Base-by-base conservation (phyloP, 1,139 yeast species). In the Suhomyces guaymorum region DNA sequence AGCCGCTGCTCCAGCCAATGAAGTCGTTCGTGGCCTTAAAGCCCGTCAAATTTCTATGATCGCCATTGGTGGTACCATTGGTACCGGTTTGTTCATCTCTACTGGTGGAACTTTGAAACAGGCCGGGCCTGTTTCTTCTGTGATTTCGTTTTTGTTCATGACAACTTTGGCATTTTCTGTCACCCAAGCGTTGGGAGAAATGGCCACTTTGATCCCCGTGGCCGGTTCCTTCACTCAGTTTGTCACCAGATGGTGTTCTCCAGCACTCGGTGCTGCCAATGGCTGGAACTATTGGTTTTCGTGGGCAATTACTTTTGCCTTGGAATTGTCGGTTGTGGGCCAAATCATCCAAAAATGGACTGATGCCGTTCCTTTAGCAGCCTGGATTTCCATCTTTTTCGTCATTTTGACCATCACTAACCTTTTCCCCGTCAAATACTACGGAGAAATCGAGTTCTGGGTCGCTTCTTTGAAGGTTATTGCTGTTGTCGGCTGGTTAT, bases 231-330 rank as follows among this genome's bases (percentile, higher is more conserved):
- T 83, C 58, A 63, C 71, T 24, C 75, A 70, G 44, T 70, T 69
- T 42, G 64, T 66, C 19, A 68, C 82, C 35, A 64, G 89, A 52
- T 85, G 85, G 69, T 58, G 76, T 37, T 77, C 84, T 8, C 82
- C 82, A 18, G 78, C 89, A 7, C 64, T 83, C 38, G 94, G 95
- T 44, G 87, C 85, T 38, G 80, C 94, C 30, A 80, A 81, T 49
- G 94, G 92, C 37, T 86, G 87, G 78, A 72, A 79, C 63, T 88
- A 87, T 58, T 85, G 92, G 90, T 85, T 84, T 59, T 77, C 85
- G 14, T 86, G 94, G 92, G 87, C 88, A 36, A 80, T 83, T 46
- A 84, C 95, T 2, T 84, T 78, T 61, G 87, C 95, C 5, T 77
- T 86, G 41, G 96, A 87, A 61, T 66, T 87, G 38, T 82, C 90